A percentile compares a stretch with the other conserved stretches of the same genome.
phyloP scores from a whole-genome alignment of 768 basidiomycete genomes.

The Dentipellis fragilis region DNA sequence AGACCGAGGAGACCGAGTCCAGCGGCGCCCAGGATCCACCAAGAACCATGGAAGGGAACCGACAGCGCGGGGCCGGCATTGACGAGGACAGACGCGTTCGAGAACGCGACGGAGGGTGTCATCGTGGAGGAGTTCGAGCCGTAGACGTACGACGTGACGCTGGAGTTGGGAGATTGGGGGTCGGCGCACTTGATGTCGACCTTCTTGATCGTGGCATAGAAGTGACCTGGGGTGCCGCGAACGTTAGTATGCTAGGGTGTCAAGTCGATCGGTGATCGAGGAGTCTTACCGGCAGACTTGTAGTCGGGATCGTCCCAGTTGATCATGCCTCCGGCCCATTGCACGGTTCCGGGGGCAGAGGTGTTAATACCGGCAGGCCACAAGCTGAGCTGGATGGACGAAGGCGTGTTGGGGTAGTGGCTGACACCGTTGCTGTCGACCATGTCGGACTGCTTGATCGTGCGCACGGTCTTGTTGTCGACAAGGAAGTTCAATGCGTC shows the following conservation, averaged over 20 bases:
- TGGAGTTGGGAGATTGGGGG: conserved; percentile 28
- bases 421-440: conserved; percentile 43
- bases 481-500: conserved; percentile 55
- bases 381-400: conserved; percentile 67
- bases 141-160: conserved; percentile 58
- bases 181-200: conserved; percentile 59
- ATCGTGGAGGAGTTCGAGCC: conserved; percentile 40
- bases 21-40: neutral
- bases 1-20: neutral
- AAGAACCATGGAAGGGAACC: neutral
- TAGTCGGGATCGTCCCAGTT: conserved; percentile 79
- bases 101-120: conserved; percentile 45
- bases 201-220: conserved; percentile 53
- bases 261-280: neutral
- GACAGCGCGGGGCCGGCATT: conserved; percentile 34
- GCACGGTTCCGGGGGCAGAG: conserved; percentile 55
- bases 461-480: conserved; percentile 65
- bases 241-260: neutral
- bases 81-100: conserved; percentile 47
- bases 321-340: conserved; percentile 79
- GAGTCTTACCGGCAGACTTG: conserved; percentile 39
- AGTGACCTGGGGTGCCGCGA: conserved; percentile 39
- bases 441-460: conserved; percentile 49
- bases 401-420: conserved; percentile 69
- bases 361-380: conserved; percentile 75